Evolutionary conservation across 805 yeast species (phyloP).

Genomic region (Brettanomyces bruxellensis): DNA sequence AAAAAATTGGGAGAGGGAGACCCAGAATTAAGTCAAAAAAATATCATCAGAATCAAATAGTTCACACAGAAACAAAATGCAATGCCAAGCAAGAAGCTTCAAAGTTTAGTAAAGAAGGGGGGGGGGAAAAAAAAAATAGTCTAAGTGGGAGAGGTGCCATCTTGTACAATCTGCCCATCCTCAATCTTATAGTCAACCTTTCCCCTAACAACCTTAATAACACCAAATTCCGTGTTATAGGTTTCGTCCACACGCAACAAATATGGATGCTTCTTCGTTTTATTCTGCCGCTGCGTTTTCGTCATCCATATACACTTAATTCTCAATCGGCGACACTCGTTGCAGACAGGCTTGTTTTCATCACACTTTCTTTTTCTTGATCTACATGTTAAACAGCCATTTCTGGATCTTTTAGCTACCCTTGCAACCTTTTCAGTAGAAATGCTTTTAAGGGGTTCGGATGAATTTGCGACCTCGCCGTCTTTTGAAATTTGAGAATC

Average conservation of each 20-base stretch:
- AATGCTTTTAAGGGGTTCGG: not conserved
- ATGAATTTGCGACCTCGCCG: too few species aligned
- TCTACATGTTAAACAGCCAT: constrained; percentile 6
- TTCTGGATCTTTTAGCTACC: constrained; percentile 2
- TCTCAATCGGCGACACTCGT: constrained; percentile 3
- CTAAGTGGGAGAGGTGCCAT: not conserved
- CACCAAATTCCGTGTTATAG: constrained; percentile 4
- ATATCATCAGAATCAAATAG: too few species aligned
- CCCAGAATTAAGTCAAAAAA: too few species aligned
- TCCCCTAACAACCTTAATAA: constrained; percentile 8
- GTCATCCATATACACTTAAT: constrained; percentile 5
- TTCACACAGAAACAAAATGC: too few species aligned
- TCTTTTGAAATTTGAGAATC: too few species aligned
- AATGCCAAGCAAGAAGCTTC: not conserved
- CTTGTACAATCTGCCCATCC: constrained; percentile 4
- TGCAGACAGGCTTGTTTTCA: constrained; percentile 4
- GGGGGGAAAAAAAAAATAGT: too few species aligned
- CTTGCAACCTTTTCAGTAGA: not conserved
- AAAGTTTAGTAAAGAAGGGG: not conserved
- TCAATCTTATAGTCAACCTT: constrained; percentile 9
- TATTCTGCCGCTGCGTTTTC: not conserved
- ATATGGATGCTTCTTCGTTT: not conserved
- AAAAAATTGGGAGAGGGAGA: too few species aligned
- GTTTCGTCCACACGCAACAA: constrained; percentile 4
- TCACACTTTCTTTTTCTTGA: constrained; percentile 7